Base-by-base conservation (phyloP, 2,329 filamentous ascomycete genomes). In the Cyphellophora attinorum region DNA sequence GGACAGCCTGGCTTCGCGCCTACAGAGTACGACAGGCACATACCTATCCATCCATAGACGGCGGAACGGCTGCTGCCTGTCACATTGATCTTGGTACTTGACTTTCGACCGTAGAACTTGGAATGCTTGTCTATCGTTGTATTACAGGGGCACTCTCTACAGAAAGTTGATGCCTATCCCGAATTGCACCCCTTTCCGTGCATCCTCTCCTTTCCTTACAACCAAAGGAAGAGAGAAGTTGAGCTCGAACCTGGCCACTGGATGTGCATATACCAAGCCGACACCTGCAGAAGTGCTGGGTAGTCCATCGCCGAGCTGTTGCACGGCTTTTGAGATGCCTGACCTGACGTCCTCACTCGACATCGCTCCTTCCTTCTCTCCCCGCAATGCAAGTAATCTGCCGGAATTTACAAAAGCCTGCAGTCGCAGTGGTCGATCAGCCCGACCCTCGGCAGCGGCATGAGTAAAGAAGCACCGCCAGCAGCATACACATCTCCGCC, bases 151-250 rank as follows among this genome's bases (percentile, higher is more conserved):
- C 13, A 5, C 15, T 16, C 16, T 31, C 40, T 81, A 96, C 70
- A 96, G 63, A 57, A 98, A 95, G 62, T 84, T 93, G 54, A 98
- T 86, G 32, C 91, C 91, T 27, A 98, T 85, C n/a, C 91, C 91
- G 51, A 98, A 79, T 57, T 91, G 86, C 44, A 98, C 55, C 1
- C 91, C 91, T 64, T 98, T 98, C 36, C 89, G 76, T 11, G 77
- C 80, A 49, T 91, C 80, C 61, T 98, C 91, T 21, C 85, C 86
- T 44, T 73, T 79, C 39, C 91, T 73, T 51, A 85, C 59, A 12
- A 89, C 79, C 39, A 98, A 58, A 1, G 91, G 91, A 47, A 98
- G 59, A 50, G 83, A 86, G 56, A 98, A 94, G 61, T 98, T 98
- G 48, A 98, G 67, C 65, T 98, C 91, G 45, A 98, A 95, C 37